Base-by-base conservation (phyloP, 139 green algal genomes). In the Micractinium sp. region DNA sequence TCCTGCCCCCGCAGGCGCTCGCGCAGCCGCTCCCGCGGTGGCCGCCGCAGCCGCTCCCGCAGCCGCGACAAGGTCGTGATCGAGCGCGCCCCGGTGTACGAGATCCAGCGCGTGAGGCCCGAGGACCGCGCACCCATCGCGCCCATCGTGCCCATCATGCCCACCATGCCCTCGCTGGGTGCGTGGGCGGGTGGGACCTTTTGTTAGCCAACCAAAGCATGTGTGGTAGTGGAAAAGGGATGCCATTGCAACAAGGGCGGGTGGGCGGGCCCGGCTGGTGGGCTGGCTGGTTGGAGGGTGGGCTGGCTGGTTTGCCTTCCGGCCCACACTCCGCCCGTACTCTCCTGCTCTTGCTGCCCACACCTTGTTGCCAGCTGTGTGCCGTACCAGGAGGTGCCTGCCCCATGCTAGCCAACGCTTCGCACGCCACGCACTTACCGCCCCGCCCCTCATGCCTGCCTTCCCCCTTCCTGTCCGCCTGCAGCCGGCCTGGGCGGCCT, bases 71-170 rank as follows among this genome's bases (percentile, higher is more conserved):
- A 78, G 63, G 69, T 81, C 29, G 69, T 73, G 63, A 39, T 89
- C 20, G 75, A 84, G 85, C 85, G 85, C 56, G 85, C 85, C 9
- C 85, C 85, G 18, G 36, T 89, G 4, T 89, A 89, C 18, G 85
- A 89, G 56, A 76, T 84, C 19, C 33, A 89, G 85, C 74, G 85
- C 13, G 85, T 89, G 35, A 38, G 23, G 74, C 85, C 85, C 0
- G 83, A 87, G 82, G 82, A 87, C 29, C 83, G 67, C 5, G 83
- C 67, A 13, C 38, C 83, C 0, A 35, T 84, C 36, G 47, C 61
- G 60, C 83, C 83, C 38, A 47, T 80, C 61, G 79, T 87, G 83
- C 39, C 83, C 15, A 77, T 79, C 12, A 41, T 61, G 80, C 61
- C 83, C 67, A 39, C 36, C 38, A 84, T 84, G 78, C 83, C 83